Percentiles rank a stretch among this genome's conserved stretches.
Evolutionary conservation across 495 filamentous ascomycete genomes (phyloP).

Genomic region (Apodospora peruviana): DNA sequence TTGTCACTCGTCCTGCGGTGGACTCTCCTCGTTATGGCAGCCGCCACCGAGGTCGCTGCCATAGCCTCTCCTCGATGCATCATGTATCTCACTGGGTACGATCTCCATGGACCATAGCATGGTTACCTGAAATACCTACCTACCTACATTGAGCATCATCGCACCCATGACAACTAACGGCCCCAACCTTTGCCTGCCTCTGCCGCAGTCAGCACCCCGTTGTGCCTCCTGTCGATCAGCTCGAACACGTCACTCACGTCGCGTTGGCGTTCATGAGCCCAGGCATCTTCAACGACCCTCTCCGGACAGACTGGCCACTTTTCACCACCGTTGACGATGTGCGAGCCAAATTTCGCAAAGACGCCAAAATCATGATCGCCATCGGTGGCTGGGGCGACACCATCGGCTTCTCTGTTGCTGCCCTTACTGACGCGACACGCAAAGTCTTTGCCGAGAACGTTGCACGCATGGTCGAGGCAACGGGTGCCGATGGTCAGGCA

Average conservation of each 20-base stretch:
- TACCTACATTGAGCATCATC: no score
- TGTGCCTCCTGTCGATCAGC: conserved; percentile 39
- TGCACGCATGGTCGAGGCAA: conserved; percentile 53
- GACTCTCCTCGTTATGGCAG: conserved; percentile 12
- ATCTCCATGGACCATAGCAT: no score
- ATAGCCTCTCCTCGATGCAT: conserved; percentile 33
- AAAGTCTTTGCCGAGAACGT: conserved; percentile 60
- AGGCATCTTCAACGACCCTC: conserved; percentile 51
- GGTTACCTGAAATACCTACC: no score
- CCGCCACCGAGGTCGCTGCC: conserved; percentile 6
- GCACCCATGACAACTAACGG: no score
- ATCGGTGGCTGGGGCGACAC: conserved; percentile 74
- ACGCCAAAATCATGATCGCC: conserved; percentile 62
- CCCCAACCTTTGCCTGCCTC: not conserved
- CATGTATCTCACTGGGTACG: conserved; percentile 58
- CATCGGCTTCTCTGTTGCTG: conserved; percentile 53
- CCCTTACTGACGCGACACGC: conserved; percentile 47
- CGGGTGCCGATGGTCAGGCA: conserved; percentile 50
- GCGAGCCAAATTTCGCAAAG: conserved; percentile 51
- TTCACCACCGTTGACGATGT: conserved; percentile 54
- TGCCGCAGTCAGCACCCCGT: conserved; percentile 46
- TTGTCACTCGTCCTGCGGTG: conserved; percentile 8
- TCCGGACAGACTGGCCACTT: conserved; percentile 45
- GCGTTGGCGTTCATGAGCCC: conserved; percentile 64
- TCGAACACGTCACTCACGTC: conserved; percentile 54